Evolutionary conservation across 306 rosid species (phyloP).

Genomic region (Lablab purpureus): DNA sequence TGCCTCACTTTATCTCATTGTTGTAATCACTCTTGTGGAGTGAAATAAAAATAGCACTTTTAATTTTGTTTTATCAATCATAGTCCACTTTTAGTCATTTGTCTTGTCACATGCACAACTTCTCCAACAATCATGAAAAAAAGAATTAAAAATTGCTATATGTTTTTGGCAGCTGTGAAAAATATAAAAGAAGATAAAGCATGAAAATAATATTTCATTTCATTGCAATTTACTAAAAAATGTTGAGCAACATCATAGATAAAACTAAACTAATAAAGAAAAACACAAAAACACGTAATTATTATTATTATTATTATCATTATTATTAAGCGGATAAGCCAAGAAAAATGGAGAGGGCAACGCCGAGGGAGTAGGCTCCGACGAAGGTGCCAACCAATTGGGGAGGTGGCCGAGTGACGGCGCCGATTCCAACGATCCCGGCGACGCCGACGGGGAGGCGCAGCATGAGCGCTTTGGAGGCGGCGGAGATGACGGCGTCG

Average conservation of each 20-base stretch:
- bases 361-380: conserved; percentile 75
- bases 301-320: background rate
- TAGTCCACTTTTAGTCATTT: too few species aligned
- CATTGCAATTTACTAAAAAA: background rate
- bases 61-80: too few species aligned
- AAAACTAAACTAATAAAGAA: too few species aligned
- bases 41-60: too few species aligned
- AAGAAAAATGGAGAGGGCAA: conserved; percentile 61
- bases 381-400: conserved; percentile 63
- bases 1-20: background rate
- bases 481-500: conserved; percentile 59
- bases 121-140: too few species aligned
- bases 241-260: background rate
- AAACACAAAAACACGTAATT: background rate
- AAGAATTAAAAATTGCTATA: too few species aligned
- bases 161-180: too few species aligned
- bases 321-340: conserved; percentile 50
- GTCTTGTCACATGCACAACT: too few species aligned
- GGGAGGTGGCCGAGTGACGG: conserved; percentile 57
- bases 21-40: background rate
- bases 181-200: too few species aligned
- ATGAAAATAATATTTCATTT: too few species aligned
- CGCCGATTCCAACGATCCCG: conserved; percentile 76
- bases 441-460: conserved; percentile 77
- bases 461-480: conserved; percentile 56